Evolutionary conservation across 495 filamentous ascomycete genomes (phyloP).

Genomic region (Chaetomium tenue): DNA sequence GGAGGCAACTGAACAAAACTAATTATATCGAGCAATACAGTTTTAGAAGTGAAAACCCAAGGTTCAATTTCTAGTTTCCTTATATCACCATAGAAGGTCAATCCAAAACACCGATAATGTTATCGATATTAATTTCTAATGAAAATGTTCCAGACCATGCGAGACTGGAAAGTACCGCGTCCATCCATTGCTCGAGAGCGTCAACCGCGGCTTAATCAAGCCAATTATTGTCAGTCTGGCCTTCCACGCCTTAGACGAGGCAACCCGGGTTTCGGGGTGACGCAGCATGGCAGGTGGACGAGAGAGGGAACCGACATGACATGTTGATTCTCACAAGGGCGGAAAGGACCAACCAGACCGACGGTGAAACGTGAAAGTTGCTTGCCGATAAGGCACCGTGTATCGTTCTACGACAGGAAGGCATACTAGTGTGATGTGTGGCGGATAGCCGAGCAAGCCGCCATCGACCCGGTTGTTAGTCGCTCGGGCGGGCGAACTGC

Average conservation of each 20-base stretch:
- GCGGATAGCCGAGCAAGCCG: background rate
- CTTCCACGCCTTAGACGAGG: background rate
- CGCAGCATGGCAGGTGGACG: background rate
- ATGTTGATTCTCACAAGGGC: background rate
- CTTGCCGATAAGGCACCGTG: background rate
- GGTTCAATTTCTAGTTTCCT: no score
- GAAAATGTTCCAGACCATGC: no score
- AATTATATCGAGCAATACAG: no score
- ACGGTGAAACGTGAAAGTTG: background rate
- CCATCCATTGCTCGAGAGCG: no score
- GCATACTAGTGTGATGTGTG: background rate
- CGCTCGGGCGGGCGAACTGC: background rate
- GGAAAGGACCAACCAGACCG: background rate
- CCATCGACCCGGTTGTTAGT: background rate
- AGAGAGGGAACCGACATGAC: background rate
- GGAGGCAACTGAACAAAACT: no score
- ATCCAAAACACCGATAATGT: no score
- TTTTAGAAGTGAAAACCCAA: no score
- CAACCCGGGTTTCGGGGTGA: background rate
- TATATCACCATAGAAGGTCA: no score
- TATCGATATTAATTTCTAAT: no score
- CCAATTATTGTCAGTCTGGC: no score
- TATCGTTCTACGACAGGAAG: background rate
- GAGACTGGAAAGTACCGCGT: no score
- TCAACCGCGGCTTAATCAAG: no score